Evolutionary conservation across 2,329 filamentous ascomycete species (phyloP).

Genomic region (Trichoderma koningii): DNA sequence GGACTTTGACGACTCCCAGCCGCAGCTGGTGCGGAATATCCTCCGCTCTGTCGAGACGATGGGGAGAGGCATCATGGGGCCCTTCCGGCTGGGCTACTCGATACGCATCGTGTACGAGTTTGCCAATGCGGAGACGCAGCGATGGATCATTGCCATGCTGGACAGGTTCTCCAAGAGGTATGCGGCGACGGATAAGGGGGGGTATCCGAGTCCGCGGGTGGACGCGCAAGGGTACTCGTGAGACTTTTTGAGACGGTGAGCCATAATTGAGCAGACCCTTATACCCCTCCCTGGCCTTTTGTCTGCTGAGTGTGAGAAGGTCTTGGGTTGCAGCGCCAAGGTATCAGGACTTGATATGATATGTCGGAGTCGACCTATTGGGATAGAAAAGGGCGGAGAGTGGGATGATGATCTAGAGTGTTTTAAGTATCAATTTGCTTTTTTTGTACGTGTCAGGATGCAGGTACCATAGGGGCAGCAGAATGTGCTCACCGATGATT

Average conservation of each 20-base stretch:
- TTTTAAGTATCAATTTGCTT: conserved; percentile 20
- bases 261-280: background rate
- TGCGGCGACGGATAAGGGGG: conserved; percentile 38
- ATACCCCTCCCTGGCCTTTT: background rate
- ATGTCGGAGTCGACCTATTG: conserved; percentile 6
- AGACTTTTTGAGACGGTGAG: conserved; percentile 9
- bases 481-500: conserved; percentile 3
- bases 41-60: conserved; percentile 44
- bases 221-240: conserved; percentile 31
- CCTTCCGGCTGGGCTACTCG: conserved; percentile 43
- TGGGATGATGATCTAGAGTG: conserved; percentile 1
- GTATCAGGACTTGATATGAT: background rate
- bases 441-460: background rate
- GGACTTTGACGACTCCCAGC: conserved; percentile 35
- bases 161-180: conserved; percentile 39
- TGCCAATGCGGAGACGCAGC: conserved; percentile 39
- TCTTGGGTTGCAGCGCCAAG: background rate
- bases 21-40: conserved; percentile 38
- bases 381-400: background rate
- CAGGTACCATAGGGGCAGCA: conserved; percentile 8
- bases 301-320: background rate
- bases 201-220: conserved; percentile 34
- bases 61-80: conserved; percentile 43
- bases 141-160: conserved; percentile 40
- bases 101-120: conserved; percentile 46